Evolutionary conservation across 2,329 filamentous ascomycete genomes (phyloP).

Genomic region (Magnaporthiopsis incrustans): DNA sequence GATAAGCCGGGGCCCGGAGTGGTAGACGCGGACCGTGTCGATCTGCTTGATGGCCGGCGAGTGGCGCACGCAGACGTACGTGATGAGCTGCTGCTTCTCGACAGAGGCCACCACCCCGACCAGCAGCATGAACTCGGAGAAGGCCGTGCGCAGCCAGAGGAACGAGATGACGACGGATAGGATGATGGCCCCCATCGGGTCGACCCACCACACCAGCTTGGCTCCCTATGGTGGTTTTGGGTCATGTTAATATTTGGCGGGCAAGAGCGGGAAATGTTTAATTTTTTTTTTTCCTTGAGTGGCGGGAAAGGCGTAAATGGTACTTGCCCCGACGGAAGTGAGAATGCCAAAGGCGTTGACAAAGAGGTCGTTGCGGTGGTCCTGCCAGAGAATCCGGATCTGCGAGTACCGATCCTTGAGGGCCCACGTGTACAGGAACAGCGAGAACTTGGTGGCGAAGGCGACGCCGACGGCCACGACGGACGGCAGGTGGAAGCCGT

Average conservation of each 20-base stretch:
- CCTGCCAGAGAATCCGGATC: constrained; percentile 88
- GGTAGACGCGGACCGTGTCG: constrained; percentile 91
- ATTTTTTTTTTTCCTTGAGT: too few species aligned
- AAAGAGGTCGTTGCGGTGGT: constrained; percentile 94
- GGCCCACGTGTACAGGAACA: constrained; percentile 91
- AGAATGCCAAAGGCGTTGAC: constrained; percentile 92
- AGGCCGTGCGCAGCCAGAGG: constrained; percentile 81
- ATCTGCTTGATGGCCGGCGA: constrained; percentile 74
- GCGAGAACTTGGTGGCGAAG: constrained; percentile 70
- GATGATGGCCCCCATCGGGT: constrained; percentile 82
- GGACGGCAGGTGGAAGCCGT: constrained; percentile 69
- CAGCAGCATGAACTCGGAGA: constrained; percentile 80
- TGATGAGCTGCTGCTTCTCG: constrained; percentile 85
- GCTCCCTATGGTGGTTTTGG: constrained; percentile 40
- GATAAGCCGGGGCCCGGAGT: constrained; percentile 79
- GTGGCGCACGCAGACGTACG: constrained; percentile 93
- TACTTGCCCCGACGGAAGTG: constrained; percentile 62
- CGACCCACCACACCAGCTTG: constrained; percentile 89
- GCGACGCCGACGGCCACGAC: constrained; percentile 79
- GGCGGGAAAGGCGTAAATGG: too few species aligned
- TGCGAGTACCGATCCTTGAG: constrained; percentile 87
- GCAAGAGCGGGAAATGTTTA: too few species aligned
- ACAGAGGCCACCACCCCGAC: constrained; percentile 79
- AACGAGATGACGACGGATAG: constrained; percentile 69
- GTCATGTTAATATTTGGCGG: too few species aligned